A percentile compares a stretch with the other conserved stretches of the same genome.
These are phyloP conservation scores for Serendipita vermifera DNA, from an alignment of 768 basidiomycete species.

Conservation along the genomic window DNA sequence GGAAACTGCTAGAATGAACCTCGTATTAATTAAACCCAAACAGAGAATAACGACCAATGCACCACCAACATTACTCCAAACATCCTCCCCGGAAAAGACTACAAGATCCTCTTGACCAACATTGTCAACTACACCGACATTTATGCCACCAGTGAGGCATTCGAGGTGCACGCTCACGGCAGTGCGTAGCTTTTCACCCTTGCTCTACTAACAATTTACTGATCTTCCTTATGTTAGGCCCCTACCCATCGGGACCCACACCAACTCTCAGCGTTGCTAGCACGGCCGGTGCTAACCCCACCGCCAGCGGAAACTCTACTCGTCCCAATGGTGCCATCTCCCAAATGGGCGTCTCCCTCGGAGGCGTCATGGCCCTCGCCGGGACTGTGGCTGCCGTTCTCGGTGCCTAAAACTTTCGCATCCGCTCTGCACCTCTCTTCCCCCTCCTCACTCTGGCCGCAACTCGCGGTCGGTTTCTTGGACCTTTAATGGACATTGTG, in stretches of 20 bases:
- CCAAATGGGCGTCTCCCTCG: background rate
- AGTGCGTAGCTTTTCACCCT: background rate
- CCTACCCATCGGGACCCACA: background rate
- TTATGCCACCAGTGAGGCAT: background rate
- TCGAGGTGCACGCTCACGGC: background rate
- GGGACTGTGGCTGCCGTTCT: background rate
- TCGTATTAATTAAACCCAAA: too few relatives aligned
- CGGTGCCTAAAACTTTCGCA: background rate
- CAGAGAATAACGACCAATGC: slow-evolving; percentile 7
- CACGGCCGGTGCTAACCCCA: background rate
- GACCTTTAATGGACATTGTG: background rate
- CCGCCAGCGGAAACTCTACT: background rate
- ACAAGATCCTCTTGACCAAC: slow-evolving; percentile 6
- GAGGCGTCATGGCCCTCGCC: background rate
- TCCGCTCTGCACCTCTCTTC: background rate
- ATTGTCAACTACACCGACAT: slow-evolving; percentile 8
- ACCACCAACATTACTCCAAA: background rate
- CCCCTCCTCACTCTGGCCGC: background rate
- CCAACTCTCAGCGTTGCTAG: background rate
- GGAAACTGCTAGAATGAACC: background rate
- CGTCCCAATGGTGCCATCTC: background rate
- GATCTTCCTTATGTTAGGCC: background rate
- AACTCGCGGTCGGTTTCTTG: background rate
- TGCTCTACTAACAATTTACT: background rate
- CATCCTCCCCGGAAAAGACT: background rate